Evolutionary conservation across 371 early-diverging fungal species (phyloP).

Genomic region (Mucor lusitanicus): DNA sequence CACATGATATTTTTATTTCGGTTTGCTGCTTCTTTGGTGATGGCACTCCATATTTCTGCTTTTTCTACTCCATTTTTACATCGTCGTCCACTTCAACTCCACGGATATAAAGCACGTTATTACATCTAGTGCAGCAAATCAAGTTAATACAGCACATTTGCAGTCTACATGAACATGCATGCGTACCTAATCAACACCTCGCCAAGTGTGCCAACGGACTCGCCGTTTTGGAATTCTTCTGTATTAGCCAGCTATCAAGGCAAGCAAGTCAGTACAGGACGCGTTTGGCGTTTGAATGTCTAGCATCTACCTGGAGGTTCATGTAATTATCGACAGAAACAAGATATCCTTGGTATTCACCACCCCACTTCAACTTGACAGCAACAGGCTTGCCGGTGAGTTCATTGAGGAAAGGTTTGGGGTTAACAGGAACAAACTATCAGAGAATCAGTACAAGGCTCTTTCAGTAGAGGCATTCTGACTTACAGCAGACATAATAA

Average conservation of each 20-base stretch:
- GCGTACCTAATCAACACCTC: constrained; percentile 89
- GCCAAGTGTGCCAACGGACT: constrained; percentile 84
- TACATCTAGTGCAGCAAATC: constrained; percentile 61
- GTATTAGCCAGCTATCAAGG: constrained; percentile 80
- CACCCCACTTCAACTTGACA: constrained; percentile 97
- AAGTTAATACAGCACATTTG: neutral
- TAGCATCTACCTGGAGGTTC: constrained; percentile 85
- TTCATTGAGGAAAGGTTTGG: constrained; percentile 93
- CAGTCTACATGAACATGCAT: neutral
- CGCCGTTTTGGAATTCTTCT: constrained; percentile 94
- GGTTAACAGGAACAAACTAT: constrained; percentile 93
- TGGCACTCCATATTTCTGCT: neutral
- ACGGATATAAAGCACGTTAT: constrained; percentile 86
- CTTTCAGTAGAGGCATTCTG: neutral
- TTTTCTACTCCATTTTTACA: constrained; percentile 33
- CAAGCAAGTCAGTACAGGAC: neutral
- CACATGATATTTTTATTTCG: constrained; percentile 4
- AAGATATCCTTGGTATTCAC: constrained; percentile 95
- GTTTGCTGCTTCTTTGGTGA: neutral
- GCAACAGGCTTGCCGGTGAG: constrained; percentile 91
- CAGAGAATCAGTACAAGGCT: neutral
- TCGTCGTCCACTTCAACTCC: constrained; percentile 65
- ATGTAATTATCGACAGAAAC: constrained; percentile 95
- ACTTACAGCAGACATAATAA: constrained; percentile 10
- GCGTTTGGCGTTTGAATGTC: neutral